phyloP scores from a whole-genome alignment of 1,284 basidiomycete genomes.

The Mycena sp. region DNA sequence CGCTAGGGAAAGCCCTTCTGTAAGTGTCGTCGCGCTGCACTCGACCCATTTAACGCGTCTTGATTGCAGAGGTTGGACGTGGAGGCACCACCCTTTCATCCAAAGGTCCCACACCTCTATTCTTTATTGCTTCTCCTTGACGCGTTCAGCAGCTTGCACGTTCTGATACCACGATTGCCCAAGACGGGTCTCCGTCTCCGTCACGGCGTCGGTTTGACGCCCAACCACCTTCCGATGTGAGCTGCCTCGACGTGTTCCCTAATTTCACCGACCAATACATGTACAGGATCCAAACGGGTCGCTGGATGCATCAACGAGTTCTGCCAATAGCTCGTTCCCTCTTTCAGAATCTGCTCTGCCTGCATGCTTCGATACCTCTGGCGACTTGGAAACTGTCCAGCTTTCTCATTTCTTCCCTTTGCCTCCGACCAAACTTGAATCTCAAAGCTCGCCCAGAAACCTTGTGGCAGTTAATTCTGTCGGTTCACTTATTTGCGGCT shows the following conservation, averaged over 20 bases:
- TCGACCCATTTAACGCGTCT: not conserved
- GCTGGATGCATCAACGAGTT: not conserved
- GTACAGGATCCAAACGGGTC: too few species aligned
- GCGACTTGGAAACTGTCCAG: slow-evolving; percentile 16
- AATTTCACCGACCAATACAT: too few species aligned
- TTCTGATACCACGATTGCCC: slow-evolving; percentile 27
- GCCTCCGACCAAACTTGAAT: slow-evolving; percentile 15
- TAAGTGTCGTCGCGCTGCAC: not conserved
- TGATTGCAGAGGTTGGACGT: not conserved
- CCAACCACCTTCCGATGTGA: too few species aligned
- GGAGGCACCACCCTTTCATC: slow-evolving; percentile 14
- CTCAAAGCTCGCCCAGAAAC: not conserved
- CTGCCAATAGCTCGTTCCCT: slow-evolving; percentile 32
- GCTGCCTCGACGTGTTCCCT: too few species aligned
- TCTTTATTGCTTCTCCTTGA: not conserved
- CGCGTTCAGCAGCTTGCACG: slow-evolving; percentile 17
- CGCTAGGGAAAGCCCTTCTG: not conserved
- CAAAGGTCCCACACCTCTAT: not conserved
- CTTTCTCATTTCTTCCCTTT: slow-evolving; percentile 27
- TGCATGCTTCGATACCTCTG: slow-evolving; percentile 33
- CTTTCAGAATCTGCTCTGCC: slow-evolving; percentile 36
- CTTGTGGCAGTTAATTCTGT: slow-evolving; percentile 8
- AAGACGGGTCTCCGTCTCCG: slow-evolving; percentile 21
- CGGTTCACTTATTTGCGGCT: not conserved
- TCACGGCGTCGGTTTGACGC: too few species aligned